Evolutionary conservation across 164 flowering plant species (phyloP), one percentile per base, ranked within the genome.

Genomic region (Euptelea pleiosperma): DNA sequence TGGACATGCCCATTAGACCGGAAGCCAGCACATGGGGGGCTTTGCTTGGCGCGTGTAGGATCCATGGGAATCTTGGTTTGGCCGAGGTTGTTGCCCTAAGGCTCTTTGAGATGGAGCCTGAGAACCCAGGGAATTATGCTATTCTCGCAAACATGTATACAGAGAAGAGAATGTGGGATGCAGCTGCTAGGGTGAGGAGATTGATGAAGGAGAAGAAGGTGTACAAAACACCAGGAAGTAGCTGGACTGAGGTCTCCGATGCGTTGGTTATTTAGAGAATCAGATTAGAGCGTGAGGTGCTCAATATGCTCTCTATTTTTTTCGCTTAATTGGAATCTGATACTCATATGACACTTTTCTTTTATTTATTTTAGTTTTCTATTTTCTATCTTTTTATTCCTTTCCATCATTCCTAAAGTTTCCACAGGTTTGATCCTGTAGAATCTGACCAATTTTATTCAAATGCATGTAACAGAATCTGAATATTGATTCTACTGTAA

Each of bases 11-110:
- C 29, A 53, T 60, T 3, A 46, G 35, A 40, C 31, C 64, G 22
- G 43, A 34, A 8, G 49, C 60, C 7, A 52, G 63, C 35, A 44
- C 45, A 51, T 65, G 64, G 64, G 64, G 64, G 2, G 59, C 64
- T 7, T 29, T 65, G 41, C 64, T 60, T 46, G 70, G 70, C 4
- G 70, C 70, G 2, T 66, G 70, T 22, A 53, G 55, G 64, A 54
- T 53, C 3, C 64, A 66, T 60, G 70, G 70, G 33, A 66, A 66
- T 14, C 54, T 60, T 46, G 47, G 15, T 8, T 21, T 66, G 52
- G 70, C 64, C 2, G 64, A 60, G 60, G 42, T 54, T 40, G 60
- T 54, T 22, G 70, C 60, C 3, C 33, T 28, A 18, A 53, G 19
- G 25, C 54, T 66, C 10, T 66, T 60, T 54, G 28, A 66, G 29